Evolutionary conservation across 2,329 filamentous ascomycete genomes (phyloP), one percentile per base, ranked within the genome.

Genomic region (Fusarium napiforme): DNA sequence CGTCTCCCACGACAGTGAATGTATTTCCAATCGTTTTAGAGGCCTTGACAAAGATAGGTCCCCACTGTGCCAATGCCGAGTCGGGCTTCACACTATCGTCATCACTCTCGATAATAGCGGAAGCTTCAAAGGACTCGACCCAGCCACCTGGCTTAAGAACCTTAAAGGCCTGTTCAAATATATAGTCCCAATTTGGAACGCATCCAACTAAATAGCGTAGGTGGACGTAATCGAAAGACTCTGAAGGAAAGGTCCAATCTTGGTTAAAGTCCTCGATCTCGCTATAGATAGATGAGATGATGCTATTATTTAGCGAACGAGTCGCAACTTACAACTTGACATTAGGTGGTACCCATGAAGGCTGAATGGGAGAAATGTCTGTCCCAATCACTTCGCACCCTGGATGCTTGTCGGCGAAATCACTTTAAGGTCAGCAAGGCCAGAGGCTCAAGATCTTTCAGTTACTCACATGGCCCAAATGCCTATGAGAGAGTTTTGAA

Each of bases 221-320:
- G 30, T 75, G 72, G 23, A 75, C 47, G 19, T 75, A 75, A 21
- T 75, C 72, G n/a, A 75, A 75, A 1, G 70, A 49, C 2, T 46
- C 60, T 4, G 63, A 56, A 3, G 72, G 18, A 4, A 73, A 75
- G 10, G 72, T 75, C 72, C 72, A 75, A 2, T 75, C 72, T 30
- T 75, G 66, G 4, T 56, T 75, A 4, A 73, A 75, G 16, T 75
- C 72, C 15, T 75, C 72, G 14, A 75, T 75, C 40, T 75, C 69
- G 21, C 67, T 70, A 9, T 15, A 6, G 2, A 14, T 4, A 12
- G 60, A 9, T 69, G 28, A 52, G 30, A 21, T 3, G 3, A 7
- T 12, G 6, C 0, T 9, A 9, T 28, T 3, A 5, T 47, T 47
- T 7, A 2, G 8, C 5, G 2, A 26, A 55, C 2, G 10, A 8